A percentile compares a stretch with the other conserved stretches of the same genome.
Conservation (phyloP, 2,329 filamentous ascomycete species). For the Talaromyces amestolkiae region DNA sequence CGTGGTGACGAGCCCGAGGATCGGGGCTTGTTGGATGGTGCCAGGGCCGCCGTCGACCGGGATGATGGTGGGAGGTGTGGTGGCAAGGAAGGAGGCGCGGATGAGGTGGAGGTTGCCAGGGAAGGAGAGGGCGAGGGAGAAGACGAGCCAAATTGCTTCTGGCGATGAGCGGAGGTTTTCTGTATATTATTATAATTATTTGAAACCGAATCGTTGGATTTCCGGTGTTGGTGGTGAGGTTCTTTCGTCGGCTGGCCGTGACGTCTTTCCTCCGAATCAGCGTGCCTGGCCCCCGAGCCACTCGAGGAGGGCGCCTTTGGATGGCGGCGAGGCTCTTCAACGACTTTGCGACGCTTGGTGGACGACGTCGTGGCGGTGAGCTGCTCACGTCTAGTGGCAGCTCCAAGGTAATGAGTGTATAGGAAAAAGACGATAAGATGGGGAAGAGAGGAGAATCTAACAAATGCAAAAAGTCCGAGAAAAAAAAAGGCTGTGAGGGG, state of each 20-base stretch:
- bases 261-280: slow-evolving; percentile 33
- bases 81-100: slow-evolving; percentile 16
- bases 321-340: slow-evolving; percentile 18
- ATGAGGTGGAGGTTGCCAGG: slow-evolving; percentile 6
- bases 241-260: slow-evolving; percentile 19
- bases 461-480: background rate
- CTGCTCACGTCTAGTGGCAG: slow-evolving; percentile 46
- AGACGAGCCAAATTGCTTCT: slow-evolving; percentile 27
- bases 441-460: background rate
- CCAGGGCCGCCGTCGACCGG: slow-evolving; percentile 2
- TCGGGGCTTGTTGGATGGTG: slow-evolving; percentile 11
- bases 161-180: background rate
- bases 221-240: slow-evolving; percentile 18
- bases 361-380: slow-evolving; percentile 51
- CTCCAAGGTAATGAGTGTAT: slow-evolving; percentile 28
- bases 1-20: slow-evolving; percentile 31
- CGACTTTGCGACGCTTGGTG: slow-evolving; percentile 49
- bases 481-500: slow-evolving; percentile 7
- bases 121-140: slow-evolving; percentile 31
- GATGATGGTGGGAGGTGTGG: slow-evolving; percentile 1
- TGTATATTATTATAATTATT: background rate
- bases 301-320: slow-evolving; percentile 1
- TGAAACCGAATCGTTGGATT: background rate
- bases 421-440: background rate
- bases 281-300: slow-evolving; percentile 20